A percentile compares a stretch with the other conserved stretches of the same genome.
phyloP scores from a whole-genome alignment of 306 rosid species.

The Pyrus betulifolia region DNA sequence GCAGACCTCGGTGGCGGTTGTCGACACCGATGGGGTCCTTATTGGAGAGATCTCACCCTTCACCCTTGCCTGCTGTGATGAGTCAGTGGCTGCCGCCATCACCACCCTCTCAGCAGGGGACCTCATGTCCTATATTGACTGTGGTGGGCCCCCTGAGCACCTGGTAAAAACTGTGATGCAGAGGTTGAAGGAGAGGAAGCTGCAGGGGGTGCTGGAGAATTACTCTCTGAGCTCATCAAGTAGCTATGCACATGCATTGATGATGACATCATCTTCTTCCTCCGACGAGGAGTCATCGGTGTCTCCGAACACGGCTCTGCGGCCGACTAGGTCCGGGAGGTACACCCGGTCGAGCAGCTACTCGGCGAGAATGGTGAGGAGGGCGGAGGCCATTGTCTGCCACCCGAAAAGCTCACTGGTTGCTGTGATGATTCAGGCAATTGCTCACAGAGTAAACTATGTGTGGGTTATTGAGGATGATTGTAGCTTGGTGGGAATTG shows the following conservation, averaged over 20 bases:
- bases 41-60: slow-evolving; percentile 90
- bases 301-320: slow-evolving; percentile 27
- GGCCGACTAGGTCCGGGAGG: slow-evolving; percentile 36
- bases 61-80: slow-evolving; percentile 74
- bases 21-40: slow-evolving; percentile 55
- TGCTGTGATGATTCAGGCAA: slow-evolving; percentile 96
- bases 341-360: slow-evolving; percentile 56
- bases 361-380: slow-evolving; percentile 76
- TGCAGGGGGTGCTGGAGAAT: slow-evolving; percentile 55
- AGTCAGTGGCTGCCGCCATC: slow-evolving; percentile 68
- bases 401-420: slow-evolving; percentile 82
- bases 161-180: slow-evolving; percentile 57
- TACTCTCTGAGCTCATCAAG: slow-evolving; percentile 35
- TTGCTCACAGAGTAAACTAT: slow-evolving; percentile 87
- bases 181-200: slow-evolving; percentile 52
- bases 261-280: slow-evolving; percentile 34
- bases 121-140: slow-evolving; percentile 88
- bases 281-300: slow-evolving; percentile 67
- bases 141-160: slow-evolving; percentile 84
- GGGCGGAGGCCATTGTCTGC: slow-evolving; percentile 84
- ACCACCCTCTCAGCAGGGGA: slow-evolving; percentile 71
- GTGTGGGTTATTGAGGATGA: slow-evolving; percentile 93
- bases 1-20: slow-evolving; percentile 80
- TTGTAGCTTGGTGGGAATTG: slow-evolving; percentile 78
- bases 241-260: background rate